phyloP scores from a whole-genome alignment of 23 red algal genomes.

The Gracilaria domingensis region DNA sequence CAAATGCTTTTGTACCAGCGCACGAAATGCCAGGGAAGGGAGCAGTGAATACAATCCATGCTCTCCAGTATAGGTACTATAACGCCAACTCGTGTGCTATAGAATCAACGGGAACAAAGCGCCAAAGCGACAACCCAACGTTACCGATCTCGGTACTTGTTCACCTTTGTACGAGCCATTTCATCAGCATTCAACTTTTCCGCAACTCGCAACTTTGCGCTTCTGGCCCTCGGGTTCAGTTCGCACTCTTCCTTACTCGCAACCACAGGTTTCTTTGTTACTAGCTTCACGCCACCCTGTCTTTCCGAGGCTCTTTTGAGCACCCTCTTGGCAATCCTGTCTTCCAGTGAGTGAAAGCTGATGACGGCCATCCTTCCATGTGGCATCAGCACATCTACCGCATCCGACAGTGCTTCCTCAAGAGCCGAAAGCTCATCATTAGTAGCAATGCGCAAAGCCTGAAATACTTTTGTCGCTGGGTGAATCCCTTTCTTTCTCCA shows the following conservation, averaged over 20 bases:
- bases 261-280: constrained; percentile 94
- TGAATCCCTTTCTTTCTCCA: constrained; percentile 72
- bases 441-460: constrained; percentile 92
- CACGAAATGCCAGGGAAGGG: too few relatives aligned
- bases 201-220: constrained; percentile 90
- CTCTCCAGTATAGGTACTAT: too few relatives aligned
- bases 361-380: constrained; percentile 84
- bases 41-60: too few relatives aligned
- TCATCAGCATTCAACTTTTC: constrained; percentile 14
- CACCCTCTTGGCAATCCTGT: constrained; percentile 91
- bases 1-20: too few relatives aligned
- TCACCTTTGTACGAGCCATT: neutral
- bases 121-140: neutral
- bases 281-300: constrained; percentile 56
- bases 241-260: constrained; percentile 64
- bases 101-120: too few relatives aligned
- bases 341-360: constrained; percentile 92
- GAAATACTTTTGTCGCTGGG: constrained; percentile 96
- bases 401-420: constrained; percentile 36
- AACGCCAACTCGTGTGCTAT: too few relatives aligned
- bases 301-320: constrained; percentile 54
- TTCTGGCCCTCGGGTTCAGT: constrained; percentile 78
- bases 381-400: constrained; percentile 19
- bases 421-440: constrained; percentile 91
- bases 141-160: constrained; percentile 15